phyloP scores from a whole-genome alignment of 371 early-diverging fungal species.

The Syncephalastrum sp. region DNA sequence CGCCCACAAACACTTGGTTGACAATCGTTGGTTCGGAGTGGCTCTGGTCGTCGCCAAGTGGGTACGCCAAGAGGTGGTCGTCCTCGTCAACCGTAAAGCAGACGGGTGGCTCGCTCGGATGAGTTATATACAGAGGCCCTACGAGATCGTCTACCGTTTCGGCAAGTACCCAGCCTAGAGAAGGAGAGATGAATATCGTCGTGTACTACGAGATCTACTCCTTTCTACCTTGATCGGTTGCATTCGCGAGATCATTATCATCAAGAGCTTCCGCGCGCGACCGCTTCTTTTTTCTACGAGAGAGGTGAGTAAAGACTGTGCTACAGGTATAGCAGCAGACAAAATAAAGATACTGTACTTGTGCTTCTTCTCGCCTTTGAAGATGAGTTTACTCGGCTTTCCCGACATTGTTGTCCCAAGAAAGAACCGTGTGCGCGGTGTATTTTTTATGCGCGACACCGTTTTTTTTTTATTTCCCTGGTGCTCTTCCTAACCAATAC shows the following conservation, averaged over 20 bases:
- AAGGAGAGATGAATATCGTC: neutral
- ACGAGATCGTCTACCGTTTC: slow-evolving; percentile 62
- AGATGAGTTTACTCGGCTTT: slow-evolving; percentile 49
- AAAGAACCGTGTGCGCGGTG: too few species aligned
- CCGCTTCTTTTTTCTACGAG: slow-evolving; percentile 56
- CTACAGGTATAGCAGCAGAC: neutral
- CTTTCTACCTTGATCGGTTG: slow-evolving; percentile 38
- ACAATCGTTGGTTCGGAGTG: slow-evolving; percentile 63
- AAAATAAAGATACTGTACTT: slow-evolving; percentile 26
- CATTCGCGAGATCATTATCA: slow-evolving; percentile 24
- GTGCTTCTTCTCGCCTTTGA: slow-evolving; percentile 59
- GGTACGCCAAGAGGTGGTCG: slow-evolving; percentile 48
- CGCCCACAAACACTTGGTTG: slow-evolving; percentile 72
- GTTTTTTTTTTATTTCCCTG: too few species aligned
- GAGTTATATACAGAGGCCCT: slow-evolving; percentile 72
- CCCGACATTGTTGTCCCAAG: slow-evolving; percentile 2
- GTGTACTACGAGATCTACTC: neutral
- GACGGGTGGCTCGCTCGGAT: slow-evolving; percentile 65
- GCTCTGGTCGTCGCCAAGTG: slow-evolving; percentile 29
- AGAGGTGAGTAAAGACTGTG: neutral
- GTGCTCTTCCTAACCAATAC: too few species aligned
- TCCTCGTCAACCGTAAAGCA: slow-evolving; percentile 57
- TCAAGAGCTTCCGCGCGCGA: slow-evolving; percentile 28
- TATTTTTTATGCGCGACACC: too few species aligned
- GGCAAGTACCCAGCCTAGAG: slow-evolving; percentile 66